Base-by-base conservation (phyloP, 1,139 yeast species). In the Pichia sp. region DNA sequence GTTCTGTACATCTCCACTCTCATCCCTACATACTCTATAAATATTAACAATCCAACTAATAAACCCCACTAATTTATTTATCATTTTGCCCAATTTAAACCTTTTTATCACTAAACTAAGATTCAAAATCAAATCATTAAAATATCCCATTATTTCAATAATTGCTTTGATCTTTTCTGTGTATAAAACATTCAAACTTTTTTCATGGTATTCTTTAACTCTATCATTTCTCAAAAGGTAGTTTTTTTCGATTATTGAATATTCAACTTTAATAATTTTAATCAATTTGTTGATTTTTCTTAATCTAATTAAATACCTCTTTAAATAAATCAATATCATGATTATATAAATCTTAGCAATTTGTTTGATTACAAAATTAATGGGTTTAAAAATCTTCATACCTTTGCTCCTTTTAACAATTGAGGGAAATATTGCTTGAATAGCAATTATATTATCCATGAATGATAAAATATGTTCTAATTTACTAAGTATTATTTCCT, bases 1-100 rank as follows among this genome's bases (percentile, higher is more conserved):
- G 42, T 48, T 48, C 44, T 48, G 28, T 5, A 5, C 16, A 19
- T 47, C 53, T 29, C 30, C 39, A 9, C 18, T 31, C 18, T 60
- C 67, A 46, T 61, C 65, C 39, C 58, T 58, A 45, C 63, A 59
- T 16, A 62, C 50, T 43, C 68, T 52, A 49, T 65, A 64, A 2
- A 65, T 47, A 45, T 62, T 60, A n/a, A 62, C 55, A 0, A 62
- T 42, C 69, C 69, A 66, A 44, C 67, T 62, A 3, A 64, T 46
- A 27, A 60, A 39, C n/a, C 62, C 62, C 31, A 64, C 56, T 22
- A 61, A 27, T 39, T 55, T 58, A 42, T 51, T 56, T 25, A 62
- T 18, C 34, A 55, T 11, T n/a, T 49, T 53, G 2, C 66, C 65
- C 18, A 65, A 46, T 44, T 52, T 56, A 22, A 62, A 48, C 9